These are phyloP conservation scores for Pseudonitzschia multiseries DNA, from an alignment of 108 stramenopile genomes.

Conservation along the genomic window DNA sequence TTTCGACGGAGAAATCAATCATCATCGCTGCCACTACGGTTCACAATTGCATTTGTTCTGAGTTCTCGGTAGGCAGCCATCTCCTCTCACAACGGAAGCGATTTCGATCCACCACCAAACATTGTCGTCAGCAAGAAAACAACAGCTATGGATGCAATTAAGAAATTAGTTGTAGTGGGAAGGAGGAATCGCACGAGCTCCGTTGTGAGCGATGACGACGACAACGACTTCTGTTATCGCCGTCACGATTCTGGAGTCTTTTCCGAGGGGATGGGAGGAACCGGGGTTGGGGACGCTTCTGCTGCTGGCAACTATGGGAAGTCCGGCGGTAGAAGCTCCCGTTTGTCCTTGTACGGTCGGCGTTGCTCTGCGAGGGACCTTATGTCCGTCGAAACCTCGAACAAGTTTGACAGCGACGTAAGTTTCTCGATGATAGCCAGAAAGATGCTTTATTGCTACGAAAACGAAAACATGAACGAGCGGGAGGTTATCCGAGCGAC, in stretches of 20 bases:
- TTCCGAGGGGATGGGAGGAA: neutral
- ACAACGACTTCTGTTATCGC: conserved; percentile 12
- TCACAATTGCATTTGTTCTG: neutral
- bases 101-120: neutral
- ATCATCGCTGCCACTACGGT: neutral
- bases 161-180: conserved; percentile 23
- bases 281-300: neutral
- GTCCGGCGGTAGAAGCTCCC: neutral
- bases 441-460: conserved; percentile 23
- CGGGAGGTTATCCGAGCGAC: conserved; percentile 25
- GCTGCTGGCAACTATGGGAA: neutral
- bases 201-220: conserved; percentile 5
- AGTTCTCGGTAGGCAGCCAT: too few species aligned
- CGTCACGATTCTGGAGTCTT: neutral
- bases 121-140: neutral
- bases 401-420: conserved; percentile 34
- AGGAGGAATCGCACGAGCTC: conserved; percentile 8
- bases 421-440: conserved; percentile 23
- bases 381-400: conserved; percentile 30
- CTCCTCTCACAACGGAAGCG: too few species aligned
- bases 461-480: conserved; percentile 24
- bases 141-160: conserved; percentile 28
- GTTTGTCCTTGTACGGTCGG: neutral
- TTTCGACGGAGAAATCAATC: neutral
- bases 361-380: neutral